Percentiles rank a stretch among this genome's conserved stretches.
These are phyloP conservation scores for Hemileccinum rubropunctum DNA, from an alignment of 768 basidiomycete genomes.

Conservation along the genomic window DNA sequence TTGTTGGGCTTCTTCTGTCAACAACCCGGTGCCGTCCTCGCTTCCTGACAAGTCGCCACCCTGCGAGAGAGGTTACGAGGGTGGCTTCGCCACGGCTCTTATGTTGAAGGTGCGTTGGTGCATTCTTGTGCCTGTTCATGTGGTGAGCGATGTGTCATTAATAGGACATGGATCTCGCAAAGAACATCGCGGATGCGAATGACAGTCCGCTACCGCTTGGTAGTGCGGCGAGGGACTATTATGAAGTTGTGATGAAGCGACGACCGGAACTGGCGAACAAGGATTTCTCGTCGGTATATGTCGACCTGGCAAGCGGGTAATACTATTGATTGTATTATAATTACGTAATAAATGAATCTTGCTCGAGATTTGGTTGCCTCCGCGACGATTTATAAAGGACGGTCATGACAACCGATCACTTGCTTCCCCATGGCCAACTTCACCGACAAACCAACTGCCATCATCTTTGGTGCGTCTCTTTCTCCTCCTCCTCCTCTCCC, in stretches of 20 bases:
- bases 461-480: slow-evolving; percentile 67
- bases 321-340: neutral
- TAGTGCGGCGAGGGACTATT: slow-evolving; percentile 59
- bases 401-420: slow-evolving; percentile 22
- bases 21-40: slow-evolving; percentile 83
- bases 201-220: slow-evolving; percentile 63
- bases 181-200: slow-evolving; percentile 50
- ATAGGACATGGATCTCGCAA: slow-evolving; percentile 88
- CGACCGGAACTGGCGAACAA: slow-evolving; percentile 60
- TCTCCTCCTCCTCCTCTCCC: slow-evolving; percentile 1
- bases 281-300: slow-evolving; percentile 83
- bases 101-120: slow-evolving; percentile 69
- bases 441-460: slow-evolving; percentile 42
- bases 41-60: slow-evolving; percentile 72
- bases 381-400: slow-evolving; percentile 14
- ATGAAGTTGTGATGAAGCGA: slow-evolving; percentile 49
- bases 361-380: slow-evolving; percentile 14
- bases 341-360: slow-evolving; percentile 21
- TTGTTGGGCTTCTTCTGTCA: slow-evolving; percentile 82
- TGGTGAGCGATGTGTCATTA: slow-evolving; percentile 5
- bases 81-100: slow-evolving; percentile 78
- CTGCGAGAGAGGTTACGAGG: slow-evolving; percentile 79
- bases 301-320: slow-evolving; percentile 43
- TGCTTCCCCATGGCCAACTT: neutral
- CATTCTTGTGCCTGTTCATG: neutral